Conservation (phyloP, 495 filamentous ascomycete genomes). For the Lasiosphaeriaceae sp. region DNA sequence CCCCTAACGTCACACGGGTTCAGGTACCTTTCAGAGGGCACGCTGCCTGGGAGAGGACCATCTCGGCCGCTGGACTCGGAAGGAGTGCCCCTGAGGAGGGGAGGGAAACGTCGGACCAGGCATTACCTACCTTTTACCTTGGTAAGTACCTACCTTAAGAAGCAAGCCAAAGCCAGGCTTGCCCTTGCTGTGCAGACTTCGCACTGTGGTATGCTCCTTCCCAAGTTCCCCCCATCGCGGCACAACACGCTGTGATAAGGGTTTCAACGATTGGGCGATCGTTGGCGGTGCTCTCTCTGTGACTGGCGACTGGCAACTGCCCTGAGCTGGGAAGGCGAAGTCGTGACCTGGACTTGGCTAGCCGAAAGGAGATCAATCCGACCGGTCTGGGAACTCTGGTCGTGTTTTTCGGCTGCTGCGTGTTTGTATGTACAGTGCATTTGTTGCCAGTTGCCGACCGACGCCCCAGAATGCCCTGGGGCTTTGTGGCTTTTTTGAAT, state of each 20-base stretch:
- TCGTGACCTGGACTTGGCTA: not conserved
- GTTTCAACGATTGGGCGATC: conserved; percentile 3
- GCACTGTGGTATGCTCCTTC: conserved; percentile 9
- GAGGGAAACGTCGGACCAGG: no score
- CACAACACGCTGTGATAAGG: conserved; percentile 2
- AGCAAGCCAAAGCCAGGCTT: not conserved
- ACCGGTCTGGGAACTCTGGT: no score
- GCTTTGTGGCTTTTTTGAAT: no score
- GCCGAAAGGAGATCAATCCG: not conserved
- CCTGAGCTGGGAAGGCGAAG: not conserved
- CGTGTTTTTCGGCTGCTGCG: not conserved
- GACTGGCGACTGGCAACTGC: not conserved
- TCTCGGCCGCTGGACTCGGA: not conserved
- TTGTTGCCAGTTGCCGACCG: not conserved
- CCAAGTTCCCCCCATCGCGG: no score
- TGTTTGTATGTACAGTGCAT: no score
- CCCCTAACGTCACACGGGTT: no score
- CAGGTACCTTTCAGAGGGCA: not conserved
- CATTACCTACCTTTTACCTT: no score
- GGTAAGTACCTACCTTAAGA: no score
- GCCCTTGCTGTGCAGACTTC: not conserved
- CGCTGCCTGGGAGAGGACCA: not conserved
- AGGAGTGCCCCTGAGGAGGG: not conserved
- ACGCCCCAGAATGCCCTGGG: not conserved
- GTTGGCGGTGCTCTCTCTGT: not conserved